phyloP scores from a whole-genome alignment of 345 rosid genomes.

The Citrus cavaleriei region DNA sequence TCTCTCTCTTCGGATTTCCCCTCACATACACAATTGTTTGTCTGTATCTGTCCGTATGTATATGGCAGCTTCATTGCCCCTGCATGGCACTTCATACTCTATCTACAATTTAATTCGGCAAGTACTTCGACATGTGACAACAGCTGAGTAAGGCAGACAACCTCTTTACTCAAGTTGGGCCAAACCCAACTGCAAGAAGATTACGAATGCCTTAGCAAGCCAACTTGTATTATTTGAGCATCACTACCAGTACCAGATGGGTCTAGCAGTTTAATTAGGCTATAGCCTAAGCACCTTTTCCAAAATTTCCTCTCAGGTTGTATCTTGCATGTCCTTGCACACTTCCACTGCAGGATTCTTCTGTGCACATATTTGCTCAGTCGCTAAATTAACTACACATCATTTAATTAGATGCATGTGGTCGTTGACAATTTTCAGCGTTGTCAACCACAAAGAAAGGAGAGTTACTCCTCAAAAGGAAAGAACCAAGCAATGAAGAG shows the following conservation, averaged over 20 bases:
- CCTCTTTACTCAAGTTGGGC: not conserved
- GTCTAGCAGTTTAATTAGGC: not conserved
- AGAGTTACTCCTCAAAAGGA: too few relatives aligned
- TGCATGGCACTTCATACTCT: too few relatives aligned
- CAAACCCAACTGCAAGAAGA: not conserved
- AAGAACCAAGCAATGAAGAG: too few relatives aligned
- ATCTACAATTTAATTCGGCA: not conserved
- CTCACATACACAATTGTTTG: too few relatives aligned
- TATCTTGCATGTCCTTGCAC: not conserved
- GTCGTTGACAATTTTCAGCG: not conserved
- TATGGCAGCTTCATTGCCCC: too few relatives aligned
- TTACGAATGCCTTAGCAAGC: not conserved
- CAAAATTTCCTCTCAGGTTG: not conserved
- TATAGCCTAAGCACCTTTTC: not conserved
- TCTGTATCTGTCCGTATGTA: too few relatives aligned
- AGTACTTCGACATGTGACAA: not conserved
- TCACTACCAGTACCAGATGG: not conserved
- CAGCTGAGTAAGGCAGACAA: not conserved
- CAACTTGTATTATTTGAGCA: not conserved
- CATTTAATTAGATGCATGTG: not conserved
- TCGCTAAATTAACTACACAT: not conserved
- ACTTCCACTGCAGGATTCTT: not conserved
- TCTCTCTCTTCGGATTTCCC: not conserved
- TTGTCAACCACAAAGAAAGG: not conserved
- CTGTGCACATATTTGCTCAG: not conserved